Conservation (phyloP, 495 filamentous ascomycete species). For the Halenospora varia region DNA sequence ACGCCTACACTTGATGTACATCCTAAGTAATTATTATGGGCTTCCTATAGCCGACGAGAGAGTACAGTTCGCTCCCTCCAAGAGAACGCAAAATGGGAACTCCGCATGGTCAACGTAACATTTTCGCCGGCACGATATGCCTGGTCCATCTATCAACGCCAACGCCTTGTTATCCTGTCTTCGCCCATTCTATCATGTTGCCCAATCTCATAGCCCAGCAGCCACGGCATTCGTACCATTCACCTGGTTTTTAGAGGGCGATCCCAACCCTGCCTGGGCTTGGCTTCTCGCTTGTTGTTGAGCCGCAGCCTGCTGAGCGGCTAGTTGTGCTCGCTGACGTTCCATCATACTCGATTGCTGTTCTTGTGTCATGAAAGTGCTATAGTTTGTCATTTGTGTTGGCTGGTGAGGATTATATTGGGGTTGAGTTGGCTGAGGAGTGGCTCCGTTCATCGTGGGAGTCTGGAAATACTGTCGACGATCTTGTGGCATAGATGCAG, state of each 20-base stretch:
- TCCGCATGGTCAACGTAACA: too few species aligned
- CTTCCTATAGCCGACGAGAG: not conserved
- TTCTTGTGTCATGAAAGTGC: slow-evolving; percentile 21
- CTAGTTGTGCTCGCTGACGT: slow-evolving; percentile 24
- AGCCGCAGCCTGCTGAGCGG: slow-evolving; percentile 14
- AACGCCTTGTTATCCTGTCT: not conserved
- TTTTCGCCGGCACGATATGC: too few species aligned
- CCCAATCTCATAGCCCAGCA: slow-evolving; percentile 9
- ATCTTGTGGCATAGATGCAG: slow-evolving; percentile 10
- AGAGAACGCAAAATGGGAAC: too few species aligned
- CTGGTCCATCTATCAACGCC: not conserved
- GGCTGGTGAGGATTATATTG: slow-evolving; percentile 3
- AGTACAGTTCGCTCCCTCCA: too few species aligned
- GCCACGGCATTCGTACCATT: slow-evolving; percentile 20
- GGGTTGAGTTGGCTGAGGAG: slow-evolving; percentile 14
- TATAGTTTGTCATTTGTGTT: slow-evolving; percentile 13
- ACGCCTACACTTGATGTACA: slow-evolving; percentile 7
- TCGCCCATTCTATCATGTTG: not conserved
- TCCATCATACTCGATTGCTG: slow-evolving; percentile 26
- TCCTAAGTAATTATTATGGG: not conserved
- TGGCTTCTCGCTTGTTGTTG: slow-evolving; percentile 25
- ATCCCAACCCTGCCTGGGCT: slow-evolving; percentile 20
- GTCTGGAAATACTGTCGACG: slow-evolving; percentile 10
- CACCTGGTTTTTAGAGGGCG: slow-evolving; percentile 15
- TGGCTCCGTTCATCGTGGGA: slow-evolving; percentile 19